Percentiles rank a stretch among this genome's conserved stretches.
Conservation (phyloP, 768 basidiomycete species). For the Tephrocybe sp. region DNA sequence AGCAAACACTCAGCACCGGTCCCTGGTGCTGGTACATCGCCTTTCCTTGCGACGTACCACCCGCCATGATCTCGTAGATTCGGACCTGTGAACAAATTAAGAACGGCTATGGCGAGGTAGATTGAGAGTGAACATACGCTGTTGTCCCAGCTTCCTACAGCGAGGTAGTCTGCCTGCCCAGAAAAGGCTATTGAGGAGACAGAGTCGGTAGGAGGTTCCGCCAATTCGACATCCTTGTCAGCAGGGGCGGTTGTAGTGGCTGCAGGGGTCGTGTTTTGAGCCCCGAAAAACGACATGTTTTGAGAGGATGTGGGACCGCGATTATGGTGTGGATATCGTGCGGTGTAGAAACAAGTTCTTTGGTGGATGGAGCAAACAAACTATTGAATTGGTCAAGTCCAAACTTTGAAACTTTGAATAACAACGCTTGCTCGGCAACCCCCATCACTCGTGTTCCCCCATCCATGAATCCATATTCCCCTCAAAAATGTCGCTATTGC, state of each 20-base stretch:
- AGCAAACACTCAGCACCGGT: slow-evolving; percentile 84
- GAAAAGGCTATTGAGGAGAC: slow-evolving; percentile 87
- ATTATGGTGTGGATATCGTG: background rate
- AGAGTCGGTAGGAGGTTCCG: slow-evolving; percentile 81
- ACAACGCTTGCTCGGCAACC: too few relatives aligned
- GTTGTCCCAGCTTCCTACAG: slow-evolving; percentile 93
- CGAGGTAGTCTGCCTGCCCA: slow-evolving; percentile 81
- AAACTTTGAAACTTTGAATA: slow-evolving; percentile 3
- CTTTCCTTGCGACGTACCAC: slow-evolving; percentile 82
- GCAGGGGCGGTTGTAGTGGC: slow-evolving; percentile 8
- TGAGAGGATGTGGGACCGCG: background rate
- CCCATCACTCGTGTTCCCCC: too few relatives aligned
- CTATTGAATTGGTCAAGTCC: background rate
- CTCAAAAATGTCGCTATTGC: too few relatives aligned
- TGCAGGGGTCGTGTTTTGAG: slow-evolving; percentile 10
- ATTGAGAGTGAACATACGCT: slow-evolving; percentile 51
- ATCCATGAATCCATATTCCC: too few relatives aligned
- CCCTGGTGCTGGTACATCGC: slow-evolving; percentile 90
- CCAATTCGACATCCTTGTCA: slow-evolving; percentile 65
- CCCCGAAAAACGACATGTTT: slow-evolving; percentile 17
- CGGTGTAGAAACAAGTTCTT: background rate
- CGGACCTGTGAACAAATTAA: slow-evolving; percentile 58
- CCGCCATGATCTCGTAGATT: slow-evolving; percentile 83
- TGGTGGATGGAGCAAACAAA: slow-evolving; percentile 1
- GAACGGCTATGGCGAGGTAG: background rate